Conservation (phyloP, 2,329 filamentous ascomycete genomes). For the Phialemonium atrogriseum region DNA sequence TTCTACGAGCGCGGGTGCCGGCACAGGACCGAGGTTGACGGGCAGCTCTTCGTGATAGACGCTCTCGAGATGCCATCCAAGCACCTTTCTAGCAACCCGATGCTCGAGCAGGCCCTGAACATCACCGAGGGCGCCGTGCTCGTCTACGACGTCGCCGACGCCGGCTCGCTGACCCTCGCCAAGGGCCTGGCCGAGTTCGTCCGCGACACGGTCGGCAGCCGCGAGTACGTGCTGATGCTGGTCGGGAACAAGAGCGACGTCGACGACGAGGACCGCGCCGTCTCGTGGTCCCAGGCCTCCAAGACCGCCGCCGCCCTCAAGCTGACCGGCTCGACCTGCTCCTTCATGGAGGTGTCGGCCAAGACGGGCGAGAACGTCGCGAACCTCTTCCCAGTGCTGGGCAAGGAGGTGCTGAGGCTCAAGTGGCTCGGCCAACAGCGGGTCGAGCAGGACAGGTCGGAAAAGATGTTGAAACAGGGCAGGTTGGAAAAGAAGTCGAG, state of each 20-base stretch:
- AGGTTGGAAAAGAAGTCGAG: conserved; percentile 3
- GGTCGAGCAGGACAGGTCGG: conserved; percentile 12
- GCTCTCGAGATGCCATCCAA: conserved; percentile 26
- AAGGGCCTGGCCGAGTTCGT: conserved; percentile 17
- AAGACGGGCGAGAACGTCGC: conserved; percentile 26
- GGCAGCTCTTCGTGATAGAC: conserved; percentile 23
- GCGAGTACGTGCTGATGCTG: conserved; percentile 23
- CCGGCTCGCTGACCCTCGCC: conserved; percentile 17
- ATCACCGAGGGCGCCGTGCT: conserved; percentile 32
- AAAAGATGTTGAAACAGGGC: conserved; percentile 3
- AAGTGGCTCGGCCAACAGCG: conserved; percentile 16
- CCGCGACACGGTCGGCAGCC: conserved; percentile 7
- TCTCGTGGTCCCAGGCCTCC: conserved; percentile 23
- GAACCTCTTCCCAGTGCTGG: conserved; percentile 23
- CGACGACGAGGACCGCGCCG: conserved; percentile 17
- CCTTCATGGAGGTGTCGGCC: conserved; percentile 26
- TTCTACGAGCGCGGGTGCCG: conserved; percentile 23
- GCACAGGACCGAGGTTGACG: conserved; percentile 23
- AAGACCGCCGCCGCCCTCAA: conserved; percentile 12
- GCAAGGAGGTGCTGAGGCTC: conserved; percentile 23
- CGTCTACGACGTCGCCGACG: conserved; percentile 23
- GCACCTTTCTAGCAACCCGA: conserved; percentile 20
- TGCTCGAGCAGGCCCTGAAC: conserved; percentile 26
- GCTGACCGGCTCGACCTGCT: neutral
- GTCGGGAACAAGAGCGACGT: conserved; percentile 27